Percentiles rank a stretch among this genome's conserved stretches.
Evolutionary conservation across 2,329 filamentous ascomycete species (phyloP).

Genomic region (Mycosphaerella sp.): DNA sequence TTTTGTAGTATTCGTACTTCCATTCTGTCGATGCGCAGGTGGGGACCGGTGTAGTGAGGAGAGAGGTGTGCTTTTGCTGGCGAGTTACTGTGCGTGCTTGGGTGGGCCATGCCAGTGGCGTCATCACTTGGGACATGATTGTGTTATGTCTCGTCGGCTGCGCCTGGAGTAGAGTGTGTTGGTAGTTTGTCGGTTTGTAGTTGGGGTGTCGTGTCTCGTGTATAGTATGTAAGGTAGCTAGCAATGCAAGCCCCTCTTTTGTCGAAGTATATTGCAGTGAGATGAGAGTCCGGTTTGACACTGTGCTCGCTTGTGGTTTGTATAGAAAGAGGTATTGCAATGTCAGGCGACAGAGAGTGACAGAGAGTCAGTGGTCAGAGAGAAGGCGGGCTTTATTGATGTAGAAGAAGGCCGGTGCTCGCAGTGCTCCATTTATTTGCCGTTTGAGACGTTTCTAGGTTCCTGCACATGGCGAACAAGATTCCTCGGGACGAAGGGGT

Average conservation of each 20-base stretch:
- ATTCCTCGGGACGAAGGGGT: neutral
- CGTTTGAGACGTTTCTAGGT: neutral
- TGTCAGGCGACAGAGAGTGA: neutral
- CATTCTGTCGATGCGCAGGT: slow-evolving; percentile 19
- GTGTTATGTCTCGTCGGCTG: neutral
- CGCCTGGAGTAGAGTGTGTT: slow-evolving; percentile 28
- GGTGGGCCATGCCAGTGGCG: slow-evolving; percentile 5
- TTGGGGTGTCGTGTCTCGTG: neutral
- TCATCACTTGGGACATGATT: slow-evolving; percentile 2
- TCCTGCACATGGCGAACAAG: neutral
- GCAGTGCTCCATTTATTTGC: neutral
- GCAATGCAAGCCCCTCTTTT: too few relatives aligned
- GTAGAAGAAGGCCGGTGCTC: neutral
- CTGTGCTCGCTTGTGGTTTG: too few relatives aligned
- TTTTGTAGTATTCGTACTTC: slow-evolving; percentile 19
- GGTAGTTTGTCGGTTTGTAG: neutral
- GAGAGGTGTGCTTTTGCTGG: slow-evolving; percentile 14
- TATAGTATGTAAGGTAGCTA: neutral
- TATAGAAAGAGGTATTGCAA: neutral
- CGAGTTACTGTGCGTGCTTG: slow-evolving; percentile 16
- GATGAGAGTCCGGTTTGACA: too few relatives aligned
- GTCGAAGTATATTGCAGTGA: too few relatives aligned
- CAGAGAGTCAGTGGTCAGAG: neutral
- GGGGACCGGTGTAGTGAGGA: slow-evolving; percentile 14
- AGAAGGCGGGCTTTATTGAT: neutral